phyloP scores from a whole-genome alignment of 139 green algal genomes.

The Pleodorina starrii region DNA sequence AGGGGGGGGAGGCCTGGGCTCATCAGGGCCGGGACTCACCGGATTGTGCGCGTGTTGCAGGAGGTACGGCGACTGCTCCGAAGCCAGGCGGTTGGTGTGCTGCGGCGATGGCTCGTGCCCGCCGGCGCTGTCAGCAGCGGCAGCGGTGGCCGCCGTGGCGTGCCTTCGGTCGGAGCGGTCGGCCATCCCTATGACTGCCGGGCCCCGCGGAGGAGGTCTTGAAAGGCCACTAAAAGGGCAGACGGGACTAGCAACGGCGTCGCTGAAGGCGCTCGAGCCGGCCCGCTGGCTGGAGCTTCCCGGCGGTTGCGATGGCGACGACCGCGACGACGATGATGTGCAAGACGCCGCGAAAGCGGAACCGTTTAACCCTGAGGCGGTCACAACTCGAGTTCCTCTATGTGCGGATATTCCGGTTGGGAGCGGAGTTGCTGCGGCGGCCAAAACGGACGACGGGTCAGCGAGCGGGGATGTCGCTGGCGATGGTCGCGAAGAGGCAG shows the following conservation, averaged over 20 bases:
- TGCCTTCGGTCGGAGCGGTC: neutral
- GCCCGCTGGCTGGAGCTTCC: neutral
- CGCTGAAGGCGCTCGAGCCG: neutral
- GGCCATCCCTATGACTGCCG: neutral
- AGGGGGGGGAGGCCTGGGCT: too few relatives aligned
- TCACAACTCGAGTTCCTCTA: neutral
- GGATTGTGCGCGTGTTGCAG: slow-evolving; percentile 92
- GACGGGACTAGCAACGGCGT: neutral
- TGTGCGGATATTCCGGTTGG: too few relatives aligned
- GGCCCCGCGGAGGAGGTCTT: neutral
- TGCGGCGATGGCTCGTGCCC: neutral
- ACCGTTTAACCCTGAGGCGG: neutral
- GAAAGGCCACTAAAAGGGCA: neutral
- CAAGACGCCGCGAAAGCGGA: neutral
- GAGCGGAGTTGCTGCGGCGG: neutral
- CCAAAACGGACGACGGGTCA: neutral
- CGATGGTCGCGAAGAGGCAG: neutral
- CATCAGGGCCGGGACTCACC: slow-evolving; percentile 53
- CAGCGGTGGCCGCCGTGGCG: neutral
- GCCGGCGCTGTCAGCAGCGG: neutral
- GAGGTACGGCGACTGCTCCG: slow-evolving; percentile 85
- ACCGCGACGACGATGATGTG: neutral
- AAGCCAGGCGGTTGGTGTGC: slow-evolving; percentile 71
- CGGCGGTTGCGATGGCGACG: neutral
- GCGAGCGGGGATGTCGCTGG: neutral